Percentiles rank a stretch among this genome's conserved stretches.
These are phyloP conservation scores for Angophora floribunda DNA, from an alignment of 345 rosid species.

Conservation along the genomic window DNA sequence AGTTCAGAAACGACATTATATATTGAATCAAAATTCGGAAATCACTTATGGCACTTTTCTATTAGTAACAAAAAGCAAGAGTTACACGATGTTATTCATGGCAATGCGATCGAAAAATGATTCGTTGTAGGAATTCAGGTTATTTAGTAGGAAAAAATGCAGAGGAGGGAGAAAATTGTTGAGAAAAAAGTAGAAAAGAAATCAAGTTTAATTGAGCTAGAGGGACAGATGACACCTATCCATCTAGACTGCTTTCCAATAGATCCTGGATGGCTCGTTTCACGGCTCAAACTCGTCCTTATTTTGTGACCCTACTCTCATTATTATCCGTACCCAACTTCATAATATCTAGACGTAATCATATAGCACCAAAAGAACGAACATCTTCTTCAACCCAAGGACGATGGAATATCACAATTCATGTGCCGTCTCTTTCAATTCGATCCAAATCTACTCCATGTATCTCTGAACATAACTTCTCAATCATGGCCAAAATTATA, in stretches of 20 bases:
- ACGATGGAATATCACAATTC: not conserved
- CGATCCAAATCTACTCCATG: fast-evolving
- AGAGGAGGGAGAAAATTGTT: not conserved
- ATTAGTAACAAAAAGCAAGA: not conserved
- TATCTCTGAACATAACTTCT: not conserved
- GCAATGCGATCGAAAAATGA: fast-evolving
- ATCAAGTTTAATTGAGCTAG: not conserved
- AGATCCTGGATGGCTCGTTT: not conserved
- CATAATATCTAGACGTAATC: not conserved
- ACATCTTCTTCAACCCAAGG: fast-evolving
- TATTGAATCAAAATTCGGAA: fast-evolving
- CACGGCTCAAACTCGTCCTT: not conserved
- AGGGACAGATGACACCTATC: fast-evolving
- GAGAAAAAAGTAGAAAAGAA: not conserved
- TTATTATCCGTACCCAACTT: not conserved
- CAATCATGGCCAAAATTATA: not conserved
- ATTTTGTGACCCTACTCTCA: fast-evolving
- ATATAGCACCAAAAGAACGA: not conserved
- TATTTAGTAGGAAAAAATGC: not conserved
- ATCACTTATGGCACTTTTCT: fast-evolving
- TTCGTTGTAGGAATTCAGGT: not conserved
- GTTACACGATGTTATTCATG: fast-evolving
- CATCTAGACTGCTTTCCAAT: not conserved
- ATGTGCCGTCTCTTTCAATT: not conserved
- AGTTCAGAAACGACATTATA: fast-evolving